Percentiles rank a stretch among this genome's conserved stretches.
These are phyloP conservation scores for Drosera capensis DNA, from an alignment of 148 eudicot species.

Conservation along the genomic window DNA sequence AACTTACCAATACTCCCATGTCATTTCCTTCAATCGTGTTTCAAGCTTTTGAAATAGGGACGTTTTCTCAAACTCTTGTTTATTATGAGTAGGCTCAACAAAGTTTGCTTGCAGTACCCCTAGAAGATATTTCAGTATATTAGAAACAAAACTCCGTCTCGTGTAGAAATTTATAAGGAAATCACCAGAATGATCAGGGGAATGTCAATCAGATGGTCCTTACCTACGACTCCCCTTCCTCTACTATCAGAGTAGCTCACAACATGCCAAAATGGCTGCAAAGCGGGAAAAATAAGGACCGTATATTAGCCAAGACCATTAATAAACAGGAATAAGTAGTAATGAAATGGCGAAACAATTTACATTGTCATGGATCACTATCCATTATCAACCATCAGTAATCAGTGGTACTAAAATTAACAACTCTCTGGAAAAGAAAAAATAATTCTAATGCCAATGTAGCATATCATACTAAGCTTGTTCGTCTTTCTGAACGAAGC, in stretches of 20 bases:
- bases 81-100: slow-evolving; percentile 72
- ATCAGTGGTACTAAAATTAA: too few relatives aligned
- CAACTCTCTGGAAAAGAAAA: too few relatives aligned
- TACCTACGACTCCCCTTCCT: slow-evolving; percentile 96
- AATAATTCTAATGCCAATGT: too few relatives aligned
- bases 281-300: too few relatives aligned
- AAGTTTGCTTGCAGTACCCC: slow-evolving; percentile 80
- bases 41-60: slow-evolving; percentile 71
- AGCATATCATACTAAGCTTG: too few relatives aligned
- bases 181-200: neutral
- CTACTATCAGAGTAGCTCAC: slow-evolving; percentile 40
- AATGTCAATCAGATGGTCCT: slow-evolving; percentile 7
- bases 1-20: slow-evolving; percentile 26
- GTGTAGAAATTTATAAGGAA: neutral
- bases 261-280: slow-evolving; percentile 91
- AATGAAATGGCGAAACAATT: too few relatives aligned
- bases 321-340: neutral
- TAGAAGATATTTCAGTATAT: slow-evolving; percentile 2
- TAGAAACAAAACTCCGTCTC: neutral
- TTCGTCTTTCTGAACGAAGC: too few relatives aligned
- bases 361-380: neutral
- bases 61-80: slow-evolving; percentile 87
- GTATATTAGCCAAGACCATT: neutral
- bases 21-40: slow-evolving; percentile 68
- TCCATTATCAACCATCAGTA: too few relatives aligned